These are phyloP conservation scores for Ustilago shanxiensis DNA, from an alignment of 1,284 basidiomycete species.

Conservation along the genomic window DNA sequence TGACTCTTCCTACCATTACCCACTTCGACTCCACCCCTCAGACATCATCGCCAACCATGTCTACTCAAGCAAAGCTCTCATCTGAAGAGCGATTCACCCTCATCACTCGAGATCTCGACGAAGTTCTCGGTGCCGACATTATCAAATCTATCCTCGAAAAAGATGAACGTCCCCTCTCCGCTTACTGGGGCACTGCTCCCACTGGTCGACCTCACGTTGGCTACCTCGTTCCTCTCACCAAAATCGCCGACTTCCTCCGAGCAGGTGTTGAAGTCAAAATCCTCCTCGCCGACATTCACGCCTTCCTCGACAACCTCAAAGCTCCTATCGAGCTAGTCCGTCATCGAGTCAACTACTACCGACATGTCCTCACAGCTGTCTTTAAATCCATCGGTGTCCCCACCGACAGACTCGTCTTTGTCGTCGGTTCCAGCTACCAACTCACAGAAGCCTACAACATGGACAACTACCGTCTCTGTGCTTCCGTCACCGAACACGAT, in stretches of 20 bases:
- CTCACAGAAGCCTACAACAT: conserved; percentile 91
- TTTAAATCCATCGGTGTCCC: conserved; percentile 92
- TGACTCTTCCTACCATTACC: not conserved
- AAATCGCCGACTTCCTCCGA: conserved; percentile 95
- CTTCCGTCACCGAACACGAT: conserved; percentile 92
- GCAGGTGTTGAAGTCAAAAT: conserved; percentile 94
- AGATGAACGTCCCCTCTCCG: conserved; percentile 54
- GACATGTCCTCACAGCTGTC: conserved; percentile 83
- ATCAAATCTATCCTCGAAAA: conserved; percentile 86
- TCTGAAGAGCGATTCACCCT: conserved; percentile 81
- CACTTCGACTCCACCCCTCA: not conserved
- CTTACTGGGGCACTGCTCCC: conserved; percentile 82
- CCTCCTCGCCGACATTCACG: conserved; percentile 93
- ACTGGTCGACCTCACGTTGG: conserved; percentile 95
- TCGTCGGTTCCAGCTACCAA: conserved; percentile 92
- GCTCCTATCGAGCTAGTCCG: conserved; percentile 93
- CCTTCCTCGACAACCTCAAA: conserved; percentile 97
- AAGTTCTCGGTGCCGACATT: conserved; percentile 86
- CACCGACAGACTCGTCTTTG: conserved; percentile 78
- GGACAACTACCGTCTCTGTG: conserved; percentile 91
- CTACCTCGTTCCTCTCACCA: conserved; percentile 94
- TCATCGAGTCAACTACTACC: conserved; percentile 91
- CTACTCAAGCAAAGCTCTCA: conserved; percentile 44
- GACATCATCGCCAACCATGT: conserved; percentile 20
- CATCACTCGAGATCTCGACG: conserved; percentile 87